phyloP scores from a whole-genome alignment of 208 protist species.

The Porcisia hertigi region DNA sequence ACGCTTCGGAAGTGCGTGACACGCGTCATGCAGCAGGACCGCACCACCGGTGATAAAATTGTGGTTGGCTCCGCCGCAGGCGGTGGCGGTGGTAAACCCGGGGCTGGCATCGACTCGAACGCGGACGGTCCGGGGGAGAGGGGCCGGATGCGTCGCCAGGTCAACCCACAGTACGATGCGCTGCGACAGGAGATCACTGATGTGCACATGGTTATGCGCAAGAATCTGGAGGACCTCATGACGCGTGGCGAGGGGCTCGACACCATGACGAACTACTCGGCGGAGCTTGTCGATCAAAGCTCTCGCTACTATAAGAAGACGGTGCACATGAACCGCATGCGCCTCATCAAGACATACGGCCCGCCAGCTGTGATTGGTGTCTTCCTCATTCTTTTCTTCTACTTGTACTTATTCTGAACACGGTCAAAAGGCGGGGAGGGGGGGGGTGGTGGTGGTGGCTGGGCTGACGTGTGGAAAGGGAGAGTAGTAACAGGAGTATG shows the following conservation, averaged over 20 bases:
- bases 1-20: constrained; percentile 76
- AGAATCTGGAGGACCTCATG: constrained; percentile 91
- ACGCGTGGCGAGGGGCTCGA: constrained; percentile 88
- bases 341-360: constrained; percentile 81
- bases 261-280: constrained; percentile 88
- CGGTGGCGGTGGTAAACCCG: constrained; percentile 10
- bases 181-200: constrained; percentile 85
- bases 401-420: constrained; percentile 79
- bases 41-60: constrained; percentile 47
- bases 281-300: constrained; percentile 81
- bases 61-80: constrained; percentile 26
- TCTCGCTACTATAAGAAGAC: constrained; percentile 87
- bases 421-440: not conserved
- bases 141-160: constrained; percentile 58
- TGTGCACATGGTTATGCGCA: constrained; percentile 91
- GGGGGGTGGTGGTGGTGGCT: not conserved
- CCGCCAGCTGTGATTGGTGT: constrained; percentile 66
- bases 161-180: constrained; percentile 77
- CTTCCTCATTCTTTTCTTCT: constrained; percentile 78
- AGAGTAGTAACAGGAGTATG: not conserved
- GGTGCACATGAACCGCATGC: constrained; percentile 89
- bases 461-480: not conserved
- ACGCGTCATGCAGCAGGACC: constrained; percentile 70
- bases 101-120: constrained; percentile 9
- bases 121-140: constrained; percentile 19